Evolutionary conservation across 2,329 filamentous ascomycete genomes (phyloP).

Genomic region (Colletotrichum tropicale): DNA sequence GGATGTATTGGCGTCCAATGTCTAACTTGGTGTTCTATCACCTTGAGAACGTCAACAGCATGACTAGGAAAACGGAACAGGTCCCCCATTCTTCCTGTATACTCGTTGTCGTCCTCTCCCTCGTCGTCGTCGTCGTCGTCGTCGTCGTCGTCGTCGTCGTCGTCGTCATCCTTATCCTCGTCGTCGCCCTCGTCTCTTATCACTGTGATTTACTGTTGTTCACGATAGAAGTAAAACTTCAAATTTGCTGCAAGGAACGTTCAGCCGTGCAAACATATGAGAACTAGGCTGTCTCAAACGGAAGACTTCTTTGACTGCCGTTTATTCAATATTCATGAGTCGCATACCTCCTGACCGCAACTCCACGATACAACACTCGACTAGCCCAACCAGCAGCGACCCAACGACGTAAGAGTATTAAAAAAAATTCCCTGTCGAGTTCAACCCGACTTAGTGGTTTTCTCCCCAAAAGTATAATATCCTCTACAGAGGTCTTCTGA

Average conservation of each 20-base stretch:
- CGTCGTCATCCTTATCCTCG: too few species aligned
- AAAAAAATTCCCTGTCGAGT: background rate
- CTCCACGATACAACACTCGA: background rate
- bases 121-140: too few species aligned
- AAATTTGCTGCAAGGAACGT: background rate
- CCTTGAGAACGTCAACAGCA: background rate
- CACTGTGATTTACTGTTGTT: background rate
- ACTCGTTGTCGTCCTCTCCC: too few species aligned
- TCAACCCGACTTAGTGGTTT: background rate
- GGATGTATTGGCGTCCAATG: background rate
- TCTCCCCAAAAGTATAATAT: background rate
- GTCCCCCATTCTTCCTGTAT: background rate
- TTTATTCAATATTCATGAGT: background rate
- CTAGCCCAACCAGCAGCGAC: background rate
- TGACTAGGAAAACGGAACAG: background rate
- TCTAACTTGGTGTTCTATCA: background rate
- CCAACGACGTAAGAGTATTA: too few species aligned
- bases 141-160: background rate
- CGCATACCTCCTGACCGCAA: background rate
- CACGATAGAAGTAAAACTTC: rapidly evolving
- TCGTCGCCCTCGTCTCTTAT: too few species aligned
- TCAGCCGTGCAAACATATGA: background rate
- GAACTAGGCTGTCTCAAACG: background rate
- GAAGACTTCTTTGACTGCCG: background rate
- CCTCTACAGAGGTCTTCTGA: background rate